Evolutionary conservation across 148 eudicot genomes (phyloP).

Genomic region (Vaccinium macrocarpon): DNA sequence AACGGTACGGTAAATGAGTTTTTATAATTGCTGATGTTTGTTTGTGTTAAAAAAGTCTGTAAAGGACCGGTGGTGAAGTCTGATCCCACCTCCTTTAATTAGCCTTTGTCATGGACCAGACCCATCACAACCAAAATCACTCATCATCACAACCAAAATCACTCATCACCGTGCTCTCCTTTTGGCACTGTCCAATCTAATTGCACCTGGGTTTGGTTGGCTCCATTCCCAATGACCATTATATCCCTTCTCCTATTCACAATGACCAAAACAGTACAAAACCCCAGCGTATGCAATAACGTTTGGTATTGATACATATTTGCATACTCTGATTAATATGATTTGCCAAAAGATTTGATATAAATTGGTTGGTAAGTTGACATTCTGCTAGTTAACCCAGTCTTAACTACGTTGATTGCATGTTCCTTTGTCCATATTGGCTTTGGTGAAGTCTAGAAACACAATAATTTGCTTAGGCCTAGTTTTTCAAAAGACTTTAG

Average conservation of each 20-base stretch:
- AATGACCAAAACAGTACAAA: neutral
- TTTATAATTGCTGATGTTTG: neutral
- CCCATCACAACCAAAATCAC: conserved; percentile 3
- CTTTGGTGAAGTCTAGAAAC: neutral
- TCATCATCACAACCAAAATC: neutral
- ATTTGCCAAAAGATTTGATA: neutral
- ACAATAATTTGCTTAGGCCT: neutral
- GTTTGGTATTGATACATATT: too few species aligned
- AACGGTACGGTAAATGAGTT: conserved; percentile 12
- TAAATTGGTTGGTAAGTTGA: neutral
- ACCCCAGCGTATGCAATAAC: neutral
- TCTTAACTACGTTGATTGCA: neutral
- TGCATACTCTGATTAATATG: too few species aligned
- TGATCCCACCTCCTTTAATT: conserved; percentile 4
- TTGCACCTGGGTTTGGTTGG: neutral
- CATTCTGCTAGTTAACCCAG: neutral
- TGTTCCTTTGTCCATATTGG: neutral
- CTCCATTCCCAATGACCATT: conserved; percentile 14
- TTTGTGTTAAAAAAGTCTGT: conserved; percentile 14
- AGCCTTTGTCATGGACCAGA: conserved; percentile 9
- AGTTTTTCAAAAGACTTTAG: too few species aligned
- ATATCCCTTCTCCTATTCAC: neutral
- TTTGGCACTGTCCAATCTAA: conserved; percentile 6
- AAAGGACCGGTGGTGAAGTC: conserved; percentile 12
- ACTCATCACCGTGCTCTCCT: neutral